Percentiles rank a stretch among this genome's conserved stretches.
phyloP scores from a whole-genome alignment of 1,284 basidiomycete genomes.

The Salmacisia buchloeana region DNA sequence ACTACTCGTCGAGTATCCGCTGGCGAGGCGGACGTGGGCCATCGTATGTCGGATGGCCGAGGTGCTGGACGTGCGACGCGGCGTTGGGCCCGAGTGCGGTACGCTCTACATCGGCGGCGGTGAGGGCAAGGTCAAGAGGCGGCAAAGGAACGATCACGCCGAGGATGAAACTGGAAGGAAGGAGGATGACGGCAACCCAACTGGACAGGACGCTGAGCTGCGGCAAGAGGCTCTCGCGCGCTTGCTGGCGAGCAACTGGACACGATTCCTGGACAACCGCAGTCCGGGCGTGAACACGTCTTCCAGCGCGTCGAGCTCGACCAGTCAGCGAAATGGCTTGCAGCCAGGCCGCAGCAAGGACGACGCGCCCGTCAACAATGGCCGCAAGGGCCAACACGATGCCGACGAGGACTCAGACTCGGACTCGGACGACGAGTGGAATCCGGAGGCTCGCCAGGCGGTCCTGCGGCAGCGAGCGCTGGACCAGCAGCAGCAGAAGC shows the following conservation, averaged over 20 bases:
- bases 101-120: not conserved
- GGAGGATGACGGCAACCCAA: not conserved
- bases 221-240: not conserved
- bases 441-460: conserved; percentile 27
- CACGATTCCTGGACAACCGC: not conserved
- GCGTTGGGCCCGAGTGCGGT: not conserved
- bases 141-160: not conserved
- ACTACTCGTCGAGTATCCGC: not conserved
- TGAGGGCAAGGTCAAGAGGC: not conserved
- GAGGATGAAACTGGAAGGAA: not conserved
- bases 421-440: conserved; percentile 15
- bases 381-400: not conserved
- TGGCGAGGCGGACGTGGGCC: not conserved
- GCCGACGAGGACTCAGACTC: not conserved
- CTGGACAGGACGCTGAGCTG: not conserved
- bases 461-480: conserved; percentile 11
- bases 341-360: no score
- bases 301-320: no score
- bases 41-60: not conserved
- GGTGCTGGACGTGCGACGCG: not conserved
- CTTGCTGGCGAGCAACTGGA: not conserved
- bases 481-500: no score
- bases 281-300: not conserved
- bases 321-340: no score
- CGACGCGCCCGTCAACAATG: no score